A percentile compares a stretch with the other conserved stretches of the same genome.
phyloP scores from a whole-genome alignment of 805 yeast species.

The Hagleromyces aurorensis region DNA sequence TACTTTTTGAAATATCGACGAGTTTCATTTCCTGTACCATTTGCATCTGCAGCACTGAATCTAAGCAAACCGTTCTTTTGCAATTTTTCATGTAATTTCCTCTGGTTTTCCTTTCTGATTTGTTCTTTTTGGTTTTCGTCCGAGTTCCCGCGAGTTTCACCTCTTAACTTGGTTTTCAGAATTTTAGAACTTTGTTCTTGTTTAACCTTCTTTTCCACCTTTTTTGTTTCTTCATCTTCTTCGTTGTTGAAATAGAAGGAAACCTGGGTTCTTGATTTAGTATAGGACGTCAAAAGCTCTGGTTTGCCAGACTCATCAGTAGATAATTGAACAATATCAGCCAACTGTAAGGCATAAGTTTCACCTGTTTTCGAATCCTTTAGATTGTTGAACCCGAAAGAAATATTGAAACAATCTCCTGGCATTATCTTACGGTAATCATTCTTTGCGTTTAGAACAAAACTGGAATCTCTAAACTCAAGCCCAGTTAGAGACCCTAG shows the following conservation, averaged over 20 bases:
- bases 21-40: conserved; percentile 40
- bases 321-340: conserved; percentile 74
- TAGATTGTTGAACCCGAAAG: conserved; percentile 69
- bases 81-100: conserved; percentile 72
- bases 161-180: conserved; percentile 69
- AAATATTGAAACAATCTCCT: conserved; percentile 68
- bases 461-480: conserved; percentile 75
- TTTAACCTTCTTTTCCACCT: conserved; percentile 35
- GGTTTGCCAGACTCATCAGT: conserved; percentile 42
- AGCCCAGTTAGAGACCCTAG: conserved; percentile 86
- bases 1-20: conserved; percentile 72
- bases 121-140: conserved; percentile 72
- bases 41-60: conserved; percentile 72
- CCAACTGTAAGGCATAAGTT: conserved; percentile 60
- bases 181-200: conserved; percentile 48
- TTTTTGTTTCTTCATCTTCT: conserved; percentile 38
- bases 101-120: conserved; percentile 75
- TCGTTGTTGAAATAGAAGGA: conserved; percentile 79
- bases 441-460: conserved; percentile 65
- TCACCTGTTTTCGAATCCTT: conserved; percentile 43
- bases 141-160: conserved; percentile 55
- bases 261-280: conserved; percentile 63
- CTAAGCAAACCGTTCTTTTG: conserved; percentile 81
- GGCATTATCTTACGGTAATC: conserved; percentile 52
- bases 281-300: conserved; percentile 60